These are phyloP conservation scores for Pelargonium fulgidum DNA, from an alignment of 441 rosid species.

Conservation along the genomic window DNA sequence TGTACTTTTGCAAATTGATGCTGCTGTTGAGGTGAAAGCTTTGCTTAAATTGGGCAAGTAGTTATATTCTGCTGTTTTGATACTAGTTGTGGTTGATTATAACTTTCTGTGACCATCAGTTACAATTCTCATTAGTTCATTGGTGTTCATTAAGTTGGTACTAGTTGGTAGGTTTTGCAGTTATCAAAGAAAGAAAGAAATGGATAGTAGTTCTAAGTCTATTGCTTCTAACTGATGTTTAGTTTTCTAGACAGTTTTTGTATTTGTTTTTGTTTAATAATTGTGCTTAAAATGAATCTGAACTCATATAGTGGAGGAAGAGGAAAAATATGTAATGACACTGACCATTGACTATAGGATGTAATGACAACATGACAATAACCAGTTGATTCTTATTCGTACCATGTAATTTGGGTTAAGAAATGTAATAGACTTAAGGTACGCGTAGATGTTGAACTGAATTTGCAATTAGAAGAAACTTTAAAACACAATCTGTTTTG, in stretches of 20 bases:
- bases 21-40: conserved; percentile 63
- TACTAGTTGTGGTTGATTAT: conserved; percentile 8
- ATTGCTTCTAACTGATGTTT: not conserved
- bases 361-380: not conserved
- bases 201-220: not conserved
- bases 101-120: not conserved
- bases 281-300: not conserved
- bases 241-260: conserved; percentile 54
- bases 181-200: not conserved
- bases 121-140: not conserved
- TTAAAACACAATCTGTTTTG: not conserved
- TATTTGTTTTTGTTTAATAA: conserved; percentile 17
- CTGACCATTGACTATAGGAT: no score
- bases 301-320: not conserved
- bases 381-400: not conserved
- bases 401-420: not conserved
- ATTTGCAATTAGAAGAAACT: not conserved
- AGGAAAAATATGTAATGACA: not conserved
- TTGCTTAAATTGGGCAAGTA: conserved; percentile 19
- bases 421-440: not conserved
- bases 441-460: no score
- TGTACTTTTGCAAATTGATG: conserved; percentile 70
- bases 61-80: conserved; percentile 5
- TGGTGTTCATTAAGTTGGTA: not conserved
- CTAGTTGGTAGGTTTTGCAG: not conserved